Base-by-base conservation (phyloP, 169 alveolate species). In the Plasmodium berghei region DNA sequence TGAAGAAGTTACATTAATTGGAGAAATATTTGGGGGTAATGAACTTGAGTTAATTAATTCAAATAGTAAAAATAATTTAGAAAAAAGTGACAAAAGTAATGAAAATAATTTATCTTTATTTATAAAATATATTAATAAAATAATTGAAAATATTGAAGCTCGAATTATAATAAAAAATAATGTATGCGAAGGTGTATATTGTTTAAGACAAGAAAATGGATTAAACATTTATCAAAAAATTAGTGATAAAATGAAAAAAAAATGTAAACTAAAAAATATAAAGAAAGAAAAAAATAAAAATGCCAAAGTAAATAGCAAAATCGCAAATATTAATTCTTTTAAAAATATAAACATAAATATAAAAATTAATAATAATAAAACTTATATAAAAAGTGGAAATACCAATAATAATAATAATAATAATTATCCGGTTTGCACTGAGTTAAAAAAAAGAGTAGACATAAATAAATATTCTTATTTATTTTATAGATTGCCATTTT, bases 171-270 rank as follows among this genome's bases (percentile, higher is more conserved):
- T 75, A 1, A 75, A 75, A 69, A 75, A 75, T 52, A 75, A 75
- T 42, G 74, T 75, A 40, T 75, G 88, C 58, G 88, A 75, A 62
- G 88, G 88, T 24, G 46, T 75, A 20, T 75, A 75, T 69, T 75
- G 24, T 45, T 55, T 75, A 42, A 49, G 73, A 14, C 73, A 64
- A 42, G 52, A 48, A 18, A 16, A 63, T 45, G 88, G 88, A 14
- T 26, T 75, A n/a, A 75, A 75, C 55, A 75, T 75, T n/a, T 75
- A 42, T 28, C 88, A 75, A 26, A 75, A 75, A 22, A 52, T 75
- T 26, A 75, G 67, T n/a, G 74, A 66, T 1, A 22, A 52, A 1
- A 46, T 63, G 1, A 75, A 62, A 16, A 75, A 75, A 45, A 49
- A 75, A 0, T 14, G 14, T 40, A 75, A 62, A 22, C n/a, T 48